Percentiles rank a stretch among this genome's conserved stretches.
phyloP scores from a whole-genome alignment of 2,329 filamentous ascomycete genomes.

The Sporothrix dimorphospora region DNA sequence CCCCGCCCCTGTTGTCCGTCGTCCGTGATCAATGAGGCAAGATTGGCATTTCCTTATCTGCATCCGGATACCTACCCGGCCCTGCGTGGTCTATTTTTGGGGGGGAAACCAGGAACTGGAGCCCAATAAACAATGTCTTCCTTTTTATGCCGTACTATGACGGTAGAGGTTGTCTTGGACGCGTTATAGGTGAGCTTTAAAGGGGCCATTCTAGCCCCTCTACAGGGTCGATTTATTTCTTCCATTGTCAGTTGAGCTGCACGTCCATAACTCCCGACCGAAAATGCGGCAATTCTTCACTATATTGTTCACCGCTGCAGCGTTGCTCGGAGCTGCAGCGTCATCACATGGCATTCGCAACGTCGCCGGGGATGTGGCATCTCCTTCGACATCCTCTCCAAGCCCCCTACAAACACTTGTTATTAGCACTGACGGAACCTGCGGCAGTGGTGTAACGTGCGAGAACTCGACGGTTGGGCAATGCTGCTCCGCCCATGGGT shows the following conservation, averaged over 20 bases:
- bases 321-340: background rate
- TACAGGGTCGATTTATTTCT: background rate
- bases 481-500: conserved; percentile 29
- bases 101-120: background rate
- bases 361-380: background rate
- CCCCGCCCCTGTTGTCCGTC: background rate
- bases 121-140: background rate
- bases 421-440: conserved; percentile 26
- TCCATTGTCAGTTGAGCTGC: background rate
- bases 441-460: conserved; percentile 27
- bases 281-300: background rate
- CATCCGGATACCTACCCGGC: background rate
- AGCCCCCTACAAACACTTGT: background rate
- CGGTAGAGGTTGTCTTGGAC: background rate
- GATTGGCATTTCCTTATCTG: background rate
- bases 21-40: background rate
- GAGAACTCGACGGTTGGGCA: conserved; percentile 19
- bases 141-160: background rate
- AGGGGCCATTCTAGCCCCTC: too few species aligned
- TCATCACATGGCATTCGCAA: background rate
- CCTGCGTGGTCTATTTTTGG: background rate
- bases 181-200: too few species aligned
- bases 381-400: background rate
- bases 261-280: background rate
- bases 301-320: background rate